Percentiles rank a stretch among this genome's conserved stretches.
Evolutionary conservation across 306 rosid genomes (phyloP).

Genomic region (Acmispon strigosus): DNA sequence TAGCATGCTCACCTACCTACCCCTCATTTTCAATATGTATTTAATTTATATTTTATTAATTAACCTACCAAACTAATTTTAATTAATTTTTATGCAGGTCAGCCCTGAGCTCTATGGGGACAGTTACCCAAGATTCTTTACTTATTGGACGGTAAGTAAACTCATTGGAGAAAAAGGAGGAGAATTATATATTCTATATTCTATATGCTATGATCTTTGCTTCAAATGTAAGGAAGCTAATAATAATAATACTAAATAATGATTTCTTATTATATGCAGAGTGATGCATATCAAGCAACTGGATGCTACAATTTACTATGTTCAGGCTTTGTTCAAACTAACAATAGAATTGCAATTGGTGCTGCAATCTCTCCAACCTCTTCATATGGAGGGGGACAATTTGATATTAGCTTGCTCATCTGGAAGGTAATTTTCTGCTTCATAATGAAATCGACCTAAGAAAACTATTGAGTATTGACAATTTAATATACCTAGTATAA

Average conservation of each 20-base stretch:
- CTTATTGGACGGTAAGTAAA: constrained; percentile 90
- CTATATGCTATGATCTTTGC: not conserved
- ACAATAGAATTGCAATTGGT: constrained; percentile 79
- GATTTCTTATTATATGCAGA: constrained; percentile 33
- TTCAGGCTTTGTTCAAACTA: constrained; percentile 92
- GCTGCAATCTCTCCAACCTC: constrained; percentile 98
- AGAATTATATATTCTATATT: not conserved
- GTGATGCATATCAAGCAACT: constrained; percentile 95
- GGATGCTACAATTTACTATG: constrained; percentile 93
- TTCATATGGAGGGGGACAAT: constrained; percentile 68
- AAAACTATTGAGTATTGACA: not conserved
- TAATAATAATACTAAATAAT: not conserved
- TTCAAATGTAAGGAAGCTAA: constrained; percentile 5
- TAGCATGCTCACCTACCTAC: constrained; percentile 43
- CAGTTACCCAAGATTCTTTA: constrained; percentile 84
- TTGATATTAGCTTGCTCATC: constrained; percentile 75
- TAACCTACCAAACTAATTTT: constrained; percentile 28
- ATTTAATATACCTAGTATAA: not conserved
- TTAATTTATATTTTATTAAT: not conserved
- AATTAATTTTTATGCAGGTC: constrained; percentile 55
- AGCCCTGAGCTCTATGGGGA: constrained; percentile 98
- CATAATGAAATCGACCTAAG: not conserved
- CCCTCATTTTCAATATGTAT: constrained; percentile 7
- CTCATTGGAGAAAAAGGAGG: not conserved
- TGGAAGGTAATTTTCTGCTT: constrained; percentile 69